Base-by-base conservation (phyloP, 2,329 filamentous ascomycete species). In the Neodidymelliopsis sp. region DNA sequence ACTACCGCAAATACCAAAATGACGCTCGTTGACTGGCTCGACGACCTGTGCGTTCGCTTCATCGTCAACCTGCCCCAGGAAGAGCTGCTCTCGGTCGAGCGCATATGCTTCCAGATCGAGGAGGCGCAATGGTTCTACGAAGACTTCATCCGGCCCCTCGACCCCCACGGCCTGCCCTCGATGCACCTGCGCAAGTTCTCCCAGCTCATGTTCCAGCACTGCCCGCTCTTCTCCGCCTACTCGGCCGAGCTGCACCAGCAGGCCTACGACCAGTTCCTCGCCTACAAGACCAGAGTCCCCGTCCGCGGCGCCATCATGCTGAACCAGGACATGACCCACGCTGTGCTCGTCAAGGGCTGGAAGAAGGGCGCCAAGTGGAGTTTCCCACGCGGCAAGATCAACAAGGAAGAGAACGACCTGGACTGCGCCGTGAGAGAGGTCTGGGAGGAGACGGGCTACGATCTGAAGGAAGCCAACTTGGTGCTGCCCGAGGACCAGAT, bases 81-180 rank as follows among this genome's bases (percentile, higher is more conserved):
- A 74, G 94, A 99, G 74, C 84, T 97, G 35, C 86, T 87, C 59
- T 91, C 90, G 2, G 89, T 96, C 49, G 90, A 91, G 70, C 88
- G 94, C 69, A 94, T 99, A 75, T 97, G 93, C 77, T 99, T 99
- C 74, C 92, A 97, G 76, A 89, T 99, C 63, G 94, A 99, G 75
- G 95, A 99, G 76, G 94, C 94, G 65, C 95, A 99, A 85, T 99
- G 94, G 94, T 99, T 96, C 76, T 99, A 99, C 84, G 94, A 99
- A 80, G 94, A 99, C 75, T 99, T 99, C 71, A 91, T 99, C 72
- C 90, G 94, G 36, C 92, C 93, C 28, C 80, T 94, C 57, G 89
- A 97, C 74, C 87, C 91, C 41, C 82, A 82, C 28, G 82, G 82
- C 30, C 81, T 99, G 9, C 94, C 94, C 4, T 91, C 89, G 45